phyloP scores from a whole-genome alignment of 2,329 filamentous ascomycete genomes.

The Pseudogymnoascus sp. region DNA sequence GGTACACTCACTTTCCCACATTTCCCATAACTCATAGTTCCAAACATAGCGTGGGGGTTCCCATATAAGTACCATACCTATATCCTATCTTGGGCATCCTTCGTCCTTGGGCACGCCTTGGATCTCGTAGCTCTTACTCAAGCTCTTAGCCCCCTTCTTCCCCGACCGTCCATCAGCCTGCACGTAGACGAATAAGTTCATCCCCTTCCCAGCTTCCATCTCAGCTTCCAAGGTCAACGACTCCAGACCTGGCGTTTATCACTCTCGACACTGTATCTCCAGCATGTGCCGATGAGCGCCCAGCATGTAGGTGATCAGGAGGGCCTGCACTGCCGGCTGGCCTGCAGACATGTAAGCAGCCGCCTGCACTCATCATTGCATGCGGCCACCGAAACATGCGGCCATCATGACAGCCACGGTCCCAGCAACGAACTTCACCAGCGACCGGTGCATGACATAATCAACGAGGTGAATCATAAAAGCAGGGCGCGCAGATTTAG shows the following conservation, averaged over 20 bases:
- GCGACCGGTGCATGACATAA: background rate
- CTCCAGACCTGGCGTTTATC: background rate
- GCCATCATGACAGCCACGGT: background rate
- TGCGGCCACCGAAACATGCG: background rate
- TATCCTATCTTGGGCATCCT: background rate
- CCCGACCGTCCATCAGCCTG: background rate
- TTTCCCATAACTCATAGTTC: background rate
- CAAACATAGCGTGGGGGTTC: slow-evolving; percentile 2
- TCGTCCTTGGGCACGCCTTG: background rate
- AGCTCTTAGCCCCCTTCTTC: background rate
- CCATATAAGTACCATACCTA: background rate
- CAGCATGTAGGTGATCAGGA: slow-evolving; percentile 1
- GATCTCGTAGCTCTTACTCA: background rate
- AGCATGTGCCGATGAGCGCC: background rate
- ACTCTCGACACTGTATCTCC: background rate
- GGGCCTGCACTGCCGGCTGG: slow-evolving; percentile 2
- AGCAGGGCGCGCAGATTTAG: background rate
- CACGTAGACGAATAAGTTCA: background rate
- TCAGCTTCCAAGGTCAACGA: background rate
- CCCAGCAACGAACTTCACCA: background rate
- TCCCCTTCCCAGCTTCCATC: background rate
- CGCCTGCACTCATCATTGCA: slow-evolving; percentile 7
- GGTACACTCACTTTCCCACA: background rate
- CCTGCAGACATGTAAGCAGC: slow-evolving; percentile 4
- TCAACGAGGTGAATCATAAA: background rate